Conservation (phyloP, 2,329 filamentous ascomycete genomes). For the Dactylellina haptotyla region DNA sequence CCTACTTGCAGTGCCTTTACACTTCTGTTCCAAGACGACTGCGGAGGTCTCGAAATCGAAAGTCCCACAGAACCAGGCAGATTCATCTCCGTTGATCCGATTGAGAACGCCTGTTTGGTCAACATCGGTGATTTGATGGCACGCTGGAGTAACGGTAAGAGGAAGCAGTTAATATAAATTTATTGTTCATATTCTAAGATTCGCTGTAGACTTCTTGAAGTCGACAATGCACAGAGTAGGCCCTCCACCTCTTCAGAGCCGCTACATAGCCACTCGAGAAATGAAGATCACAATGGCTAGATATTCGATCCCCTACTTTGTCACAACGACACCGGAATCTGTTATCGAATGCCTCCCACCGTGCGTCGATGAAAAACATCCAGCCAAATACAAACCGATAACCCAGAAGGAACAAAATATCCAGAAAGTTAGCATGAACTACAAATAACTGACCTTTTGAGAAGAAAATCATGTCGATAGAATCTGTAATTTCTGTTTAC, state of each 20-base stretch:
- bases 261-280: slow-evolving; percentile 59
- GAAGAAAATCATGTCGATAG: no score
- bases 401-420: slow-evolving; percentile 61
- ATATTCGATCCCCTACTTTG: slow-evolving; percentile 66
- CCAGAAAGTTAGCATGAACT: slow-evolving; percentile 60
- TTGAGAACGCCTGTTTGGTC: slow-evolving; percentile 63
- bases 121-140: slow-evolving; percentile 65
- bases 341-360: slow-evolving; percentile 63
- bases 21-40: slow-evolving; percentile 65
- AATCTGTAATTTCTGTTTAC: no score
- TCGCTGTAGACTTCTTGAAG: slow-evolving; percentile 60
- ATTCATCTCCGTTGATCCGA: slow-evolving; percentile 62
- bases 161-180: background rate
- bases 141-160: slow-evolving; percentile 64
- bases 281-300: slow-evolving; percentile 62
- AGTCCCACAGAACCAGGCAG: slow-evolving; percentile 60
- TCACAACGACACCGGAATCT: slow-evolving; percentile 62
- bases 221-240: slow-evolving; percentile 65
- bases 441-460: no score
- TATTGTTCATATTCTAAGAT: background rate
- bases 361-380: slow-evolving; percentile 26
- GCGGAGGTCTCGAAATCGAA: slow-evolving; percentile 64
- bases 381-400: slow-evolving; percentile 55
- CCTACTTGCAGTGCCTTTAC: slow-evolving; percentile 60
- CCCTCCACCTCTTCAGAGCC: slow-evolving; percentile 61